Evolutionary conservation across 2,329 filamentous ascomycete species (phyloP).

Genomic region (Celoporthe dispersa): DNA sequence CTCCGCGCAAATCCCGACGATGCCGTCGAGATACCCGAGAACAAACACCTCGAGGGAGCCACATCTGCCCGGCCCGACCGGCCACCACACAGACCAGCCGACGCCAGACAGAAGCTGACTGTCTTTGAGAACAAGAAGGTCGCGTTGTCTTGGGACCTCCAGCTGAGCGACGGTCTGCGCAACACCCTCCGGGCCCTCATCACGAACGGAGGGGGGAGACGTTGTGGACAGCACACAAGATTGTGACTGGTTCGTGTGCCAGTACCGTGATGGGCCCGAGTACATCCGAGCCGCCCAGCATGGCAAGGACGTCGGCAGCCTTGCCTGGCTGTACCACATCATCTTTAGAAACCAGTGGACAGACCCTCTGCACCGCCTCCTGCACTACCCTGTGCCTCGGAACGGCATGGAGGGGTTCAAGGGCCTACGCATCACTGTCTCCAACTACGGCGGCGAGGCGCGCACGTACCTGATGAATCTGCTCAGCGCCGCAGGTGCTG

Average conservation of each 20-base stretch:
- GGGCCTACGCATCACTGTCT: conserved; percentile 79
- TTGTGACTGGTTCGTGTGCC: conserved; percentile 85
- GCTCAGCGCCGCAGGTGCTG: conserved; percentile 79
- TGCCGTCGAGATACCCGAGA: conserved; percentile 59
- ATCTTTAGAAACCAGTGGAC: conserved; percentile 91
- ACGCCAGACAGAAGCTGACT: conserved; percentile 58
- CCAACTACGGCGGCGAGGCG: conserved; percentile 95
- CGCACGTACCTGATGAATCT: conserved; percentile 93
- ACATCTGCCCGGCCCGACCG: conserved; percentile 52
- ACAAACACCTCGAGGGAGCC: conserved; percentile 69
- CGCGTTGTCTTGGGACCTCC: conserved; percentile 76
- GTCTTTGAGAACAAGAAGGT: conserved; percentile 81
- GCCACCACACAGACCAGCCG: conserved; percentile 38
- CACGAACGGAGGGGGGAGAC: conserved; percentile 68
- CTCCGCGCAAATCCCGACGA: conserved; percentile 63
- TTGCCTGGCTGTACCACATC: conserved; percentile 92
- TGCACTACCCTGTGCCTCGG: conserved; percentile 87
- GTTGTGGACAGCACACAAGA: conserved; percentile 68
- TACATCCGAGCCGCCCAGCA: conserved; percentile 77
- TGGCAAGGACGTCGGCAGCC: conserved; percentile 84
- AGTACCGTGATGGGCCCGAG: conserved; percentile 79
- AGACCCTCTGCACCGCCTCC: conserved; percentile 76
- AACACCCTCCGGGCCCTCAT: conserved; percentile 75
- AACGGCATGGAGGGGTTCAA: conserved; percentile 80
- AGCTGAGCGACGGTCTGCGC: conserved; percentile 68